Conservation (phyloP, 2,329 filamentous ascomycete species). For the Cercospora zeina region DNA sequence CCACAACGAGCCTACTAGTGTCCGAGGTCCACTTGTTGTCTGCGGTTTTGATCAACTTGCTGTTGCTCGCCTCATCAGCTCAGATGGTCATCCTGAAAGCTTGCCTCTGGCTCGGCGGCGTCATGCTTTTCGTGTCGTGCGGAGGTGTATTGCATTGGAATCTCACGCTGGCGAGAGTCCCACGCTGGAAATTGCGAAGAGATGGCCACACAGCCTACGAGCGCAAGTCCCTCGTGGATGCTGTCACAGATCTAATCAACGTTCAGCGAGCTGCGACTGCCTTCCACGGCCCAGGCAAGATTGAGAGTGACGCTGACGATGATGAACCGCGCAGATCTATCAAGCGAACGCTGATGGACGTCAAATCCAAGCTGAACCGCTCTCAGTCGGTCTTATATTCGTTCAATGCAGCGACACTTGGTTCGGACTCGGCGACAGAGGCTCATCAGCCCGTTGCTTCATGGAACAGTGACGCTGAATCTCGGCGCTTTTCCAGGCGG, state of each 20-base stretch:
- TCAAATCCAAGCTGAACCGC: conserved; percentile 28
- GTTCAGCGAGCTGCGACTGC: conserved; percentile 37
- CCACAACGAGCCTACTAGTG: conserved; percentile 81
- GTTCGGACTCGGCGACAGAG: conserved; percentile 33
- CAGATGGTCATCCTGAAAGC: conserved; percentile 48
- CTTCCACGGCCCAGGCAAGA: conserved; percentile 27
- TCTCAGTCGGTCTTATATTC: conserved; percentile 24
- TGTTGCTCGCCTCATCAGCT: conserved; percentile 70
- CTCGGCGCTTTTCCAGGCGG: conserved; percentile 24
- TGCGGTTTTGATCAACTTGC: conserved; percentile 74
- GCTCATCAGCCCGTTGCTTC: conserved; percentile 17
- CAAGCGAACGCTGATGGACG: conserved; percentile 26
- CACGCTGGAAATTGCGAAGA: conserved; percentile 82
- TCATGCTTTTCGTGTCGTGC: conserved; percentile 72
- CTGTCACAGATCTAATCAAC: conserved; percentile 43
- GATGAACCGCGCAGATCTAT: conserved; percentile 38
- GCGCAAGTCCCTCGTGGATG: conserved; percentile 47
- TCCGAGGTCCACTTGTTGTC: conserved; percentile 88
- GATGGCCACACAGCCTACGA: conserved; percentile 49
- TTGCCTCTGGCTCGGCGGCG: conserved; percentile 61
- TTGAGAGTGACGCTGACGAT: conserved; percentile 53
- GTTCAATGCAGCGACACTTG: conserved; percentile 24
- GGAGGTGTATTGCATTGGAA: conserved; percentile 77
- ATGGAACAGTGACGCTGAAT: conserved; percentile 14
- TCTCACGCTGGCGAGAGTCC: conserved; percentile 80